These are phyloP conservation scores for Scutellaria baicalensis DNA, from an alignment of 257 asterid species.

Conservation along the genomic window DNA sequence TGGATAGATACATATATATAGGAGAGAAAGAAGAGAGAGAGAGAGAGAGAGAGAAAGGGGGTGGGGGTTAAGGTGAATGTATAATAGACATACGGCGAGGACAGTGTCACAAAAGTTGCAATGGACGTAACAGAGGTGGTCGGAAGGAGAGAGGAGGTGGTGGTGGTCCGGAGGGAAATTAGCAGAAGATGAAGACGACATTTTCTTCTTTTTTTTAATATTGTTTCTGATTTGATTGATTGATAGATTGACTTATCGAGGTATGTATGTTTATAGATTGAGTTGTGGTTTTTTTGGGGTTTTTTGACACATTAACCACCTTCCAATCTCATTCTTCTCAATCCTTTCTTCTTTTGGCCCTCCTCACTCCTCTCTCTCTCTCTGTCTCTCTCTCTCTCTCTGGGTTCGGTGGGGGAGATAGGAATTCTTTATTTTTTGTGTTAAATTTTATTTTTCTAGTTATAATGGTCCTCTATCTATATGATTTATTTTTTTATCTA, in stretches of 20 bases:
- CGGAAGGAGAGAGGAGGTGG: slow-evolving; percentile 49
- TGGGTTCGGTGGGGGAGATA: background rate
- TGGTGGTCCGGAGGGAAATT: slow-evolving; percentile 77
- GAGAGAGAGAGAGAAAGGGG: background rate
- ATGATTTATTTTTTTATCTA: too few species aligned
- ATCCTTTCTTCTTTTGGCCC: slow-evolving; percentile 10
- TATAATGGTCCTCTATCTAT: too few species aligned
- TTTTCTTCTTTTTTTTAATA: slow-evolving; percentile 2
- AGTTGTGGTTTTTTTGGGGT: background rate
- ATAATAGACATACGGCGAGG: slow-evolving; percentile 56
- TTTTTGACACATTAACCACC: slow-evolving; percentile 38
- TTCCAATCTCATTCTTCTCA: slow-evolving; percentile 30
- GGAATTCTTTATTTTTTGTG: background rate
- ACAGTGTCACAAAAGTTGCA: slow-evolving; percentile 92
- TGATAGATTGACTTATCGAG: slow-evolving; percentile 73
- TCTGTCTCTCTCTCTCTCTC: background rate
- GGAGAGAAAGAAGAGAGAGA: background rate
- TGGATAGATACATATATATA: too few species aligned
- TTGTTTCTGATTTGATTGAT: slow-evolving; percentile 80
- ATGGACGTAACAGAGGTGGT: slow-evolving; percentile 98
- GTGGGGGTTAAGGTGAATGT: background rate
- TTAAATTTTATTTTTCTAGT: too few species aligned
- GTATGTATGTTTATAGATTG: slow-evolving; percentile 21
- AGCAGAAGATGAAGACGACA: slow-evolving; percentile 96
- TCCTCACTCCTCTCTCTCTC: too few species aligned